Conservation (phyloP, 345 rosid species). For the Gossypium ekmanianum region DNA sequence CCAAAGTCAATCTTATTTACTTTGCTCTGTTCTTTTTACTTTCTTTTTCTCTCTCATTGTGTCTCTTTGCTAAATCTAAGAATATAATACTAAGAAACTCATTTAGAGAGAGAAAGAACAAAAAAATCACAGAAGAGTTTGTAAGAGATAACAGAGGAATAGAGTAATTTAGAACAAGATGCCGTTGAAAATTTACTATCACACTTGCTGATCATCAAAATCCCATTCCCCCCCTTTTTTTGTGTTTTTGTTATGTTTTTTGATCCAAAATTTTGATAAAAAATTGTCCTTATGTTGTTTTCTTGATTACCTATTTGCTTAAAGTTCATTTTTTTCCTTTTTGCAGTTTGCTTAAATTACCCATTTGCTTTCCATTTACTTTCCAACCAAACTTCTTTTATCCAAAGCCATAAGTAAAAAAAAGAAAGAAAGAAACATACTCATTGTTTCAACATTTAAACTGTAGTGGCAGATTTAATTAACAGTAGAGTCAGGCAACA, state of each 20-base stretch:
- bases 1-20: background rate
- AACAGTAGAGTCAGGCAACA: too few relatives aligned
- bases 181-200: constrained; percentile 42
- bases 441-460: background rate
- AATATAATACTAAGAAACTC: constrained; percentile 28
- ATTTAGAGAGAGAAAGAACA: constrained; percentile 25
- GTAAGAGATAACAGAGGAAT: constrained; percentile 27
- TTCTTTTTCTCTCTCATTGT: background rate
- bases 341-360: background rate
- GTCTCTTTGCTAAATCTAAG: constrained; percentile 21
- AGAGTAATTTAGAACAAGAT: constrained; percentile 39
- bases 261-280: background rate
- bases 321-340: constrained; percentile 16
- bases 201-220: constrained; percentile 35
- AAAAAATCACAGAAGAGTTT: background rate
- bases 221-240: background rate
- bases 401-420: background rate
- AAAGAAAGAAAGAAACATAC: background rate
- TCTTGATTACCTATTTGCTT: background rate
- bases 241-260: constrained; percentile 8
- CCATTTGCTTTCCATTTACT: background rate
- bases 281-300: background rate
- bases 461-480: too few relatives aligned
- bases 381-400: constrained; percentile 14
- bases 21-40: constrained; percentile 1